phyloP scores from a whole-genome alignment of 2,329 filamentous ascomycete species.

The Alternaria rosae region DNA sequence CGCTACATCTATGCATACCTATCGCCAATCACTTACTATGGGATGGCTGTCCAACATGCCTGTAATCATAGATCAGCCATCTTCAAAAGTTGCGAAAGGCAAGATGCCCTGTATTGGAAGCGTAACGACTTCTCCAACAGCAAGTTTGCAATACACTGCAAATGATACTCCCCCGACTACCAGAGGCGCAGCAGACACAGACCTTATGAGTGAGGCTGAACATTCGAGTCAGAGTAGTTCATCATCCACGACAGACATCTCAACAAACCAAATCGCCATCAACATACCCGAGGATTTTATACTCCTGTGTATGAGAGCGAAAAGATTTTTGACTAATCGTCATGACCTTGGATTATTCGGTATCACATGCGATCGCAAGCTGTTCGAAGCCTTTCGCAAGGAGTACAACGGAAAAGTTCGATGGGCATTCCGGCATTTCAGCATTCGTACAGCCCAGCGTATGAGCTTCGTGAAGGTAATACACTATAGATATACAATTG shows the following conservation, averaged over 20 bases:
- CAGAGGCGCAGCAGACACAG: no score
- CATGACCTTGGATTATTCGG: neutral
- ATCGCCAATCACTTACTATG: neutral
- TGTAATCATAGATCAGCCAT: no score
- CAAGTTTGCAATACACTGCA: no score
- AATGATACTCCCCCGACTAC: no score
- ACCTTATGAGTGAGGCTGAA: no score
- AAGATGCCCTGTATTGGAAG: neutral
- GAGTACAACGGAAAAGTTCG: neutral
- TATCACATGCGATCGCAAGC: neutral
- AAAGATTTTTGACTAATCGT: neutral
- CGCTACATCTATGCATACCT: neutral
- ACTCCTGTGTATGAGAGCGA: neutral
- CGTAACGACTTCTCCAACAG: no score
- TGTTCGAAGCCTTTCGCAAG: neutral
- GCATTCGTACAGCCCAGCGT: neutral
- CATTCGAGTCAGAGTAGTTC: no score
- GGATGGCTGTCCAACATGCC: no score
- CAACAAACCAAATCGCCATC: no score
- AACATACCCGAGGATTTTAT: constrained; percentile 3
- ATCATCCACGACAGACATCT: no score
- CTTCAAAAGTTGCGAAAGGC: neutral
- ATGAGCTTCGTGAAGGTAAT: constrained; percentile 5
- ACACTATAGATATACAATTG: no score
- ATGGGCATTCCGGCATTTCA: neutral